phyloP scores from a whole-genome alignment of 139 green algal genomes.

The Chlorella sp. region DNA sequence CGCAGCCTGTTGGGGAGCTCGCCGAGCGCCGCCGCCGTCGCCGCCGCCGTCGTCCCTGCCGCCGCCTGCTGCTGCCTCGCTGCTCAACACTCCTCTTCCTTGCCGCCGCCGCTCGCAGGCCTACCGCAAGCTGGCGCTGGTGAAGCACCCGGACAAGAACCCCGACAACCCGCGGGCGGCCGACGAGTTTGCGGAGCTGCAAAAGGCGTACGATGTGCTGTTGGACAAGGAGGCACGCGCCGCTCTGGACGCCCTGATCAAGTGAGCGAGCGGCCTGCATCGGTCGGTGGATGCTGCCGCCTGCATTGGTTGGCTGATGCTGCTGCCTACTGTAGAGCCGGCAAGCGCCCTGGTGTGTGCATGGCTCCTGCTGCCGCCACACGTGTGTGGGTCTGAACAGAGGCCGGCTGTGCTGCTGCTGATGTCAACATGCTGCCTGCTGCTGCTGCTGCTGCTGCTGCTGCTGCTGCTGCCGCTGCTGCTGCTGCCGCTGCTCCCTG shows the following conservation, averaged over 20 bases:
- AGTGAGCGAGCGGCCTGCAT: constrained; percentile 35
- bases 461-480: not conserved
- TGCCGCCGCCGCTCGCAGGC: constrained; percentile 51
- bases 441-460: not conserved
- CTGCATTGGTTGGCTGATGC: not conserved
- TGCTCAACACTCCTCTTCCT: not conserved
- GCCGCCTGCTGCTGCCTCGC: not conserved
- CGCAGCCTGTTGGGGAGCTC: too few relatives aligned
- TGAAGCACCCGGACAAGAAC: constrained; percentile 88
- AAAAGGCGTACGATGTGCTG: constrained; percentile 87
- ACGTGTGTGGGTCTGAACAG: too few relatives aligned
- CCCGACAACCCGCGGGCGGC: constrained; percentile 61
- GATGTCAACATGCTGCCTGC: not conserved
- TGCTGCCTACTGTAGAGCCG: not conserved
- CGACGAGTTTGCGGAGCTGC: constrained; percentile 80
- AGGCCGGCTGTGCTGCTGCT: not conserved
- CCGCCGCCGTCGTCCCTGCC: not conserved
- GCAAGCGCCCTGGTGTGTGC: too few relatives aligned
- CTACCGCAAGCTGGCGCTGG: constrained; percentile 72
- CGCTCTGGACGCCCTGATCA: constrained; percentile 75
- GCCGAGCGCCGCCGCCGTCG: not conserved
- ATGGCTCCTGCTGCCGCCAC: too few relatives aligned
- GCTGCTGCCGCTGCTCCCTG: not conserved
- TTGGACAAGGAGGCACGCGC: constrained; percentile 66
- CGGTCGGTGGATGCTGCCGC: too few relatives aligned